Evolutionary conservation across 345 rosid species (phyloP), one percentile per base, ranked within the genome.

Genomic region (Corchorus capsularis): DNA sequence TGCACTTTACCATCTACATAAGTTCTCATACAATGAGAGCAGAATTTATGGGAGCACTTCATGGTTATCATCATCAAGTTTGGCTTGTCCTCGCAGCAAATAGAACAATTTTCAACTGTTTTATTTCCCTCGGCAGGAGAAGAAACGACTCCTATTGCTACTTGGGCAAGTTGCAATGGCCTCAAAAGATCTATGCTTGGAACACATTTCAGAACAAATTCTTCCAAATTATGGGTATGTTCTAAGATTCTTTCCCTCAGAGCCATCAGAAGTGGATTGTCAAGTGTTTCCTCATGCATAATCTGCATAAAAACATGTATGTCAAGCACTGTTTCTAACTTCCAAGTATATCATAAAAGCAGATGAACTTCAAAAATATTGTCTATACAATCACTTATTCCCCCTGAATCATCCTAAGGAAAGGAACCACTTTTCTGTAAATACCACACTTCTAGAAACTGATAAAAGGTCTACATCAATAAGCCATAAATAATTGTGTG

Each of bases 21-120:
- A 37, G 93, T 92, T 85, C 83, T 90, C 99, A 96, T 87, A 79
- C 99, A 96, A 71, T 87, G 97, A 19, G 99, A 93, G 77, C 99
- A 96, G 87, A 93, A 96, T 73, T 86, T 91, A 89, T 96, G 96
- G 62, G 89, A 88, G 79, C 99, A 96, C 79, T 92, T 90, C 90
- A 96, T 60, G 20, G 84, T 80, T 16, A 92, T 75, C 92, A 90
- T 93, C 99, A 96, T 96, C 22, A 86, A 77, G 4, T 83, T 72
- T n/a, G 84, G 86, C 80, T 85, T 94, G 79, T 90, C 97, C 86
- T 93, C 97, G 20, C 96, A 90, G 84, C 99, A 96, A 73, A 96
- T 89, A 35, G 94, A 85, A 78, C 97, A 96, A 80, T 80, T 89
- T 79, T 91, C 93, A 10, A 55, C 76, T 71, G 84, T 70, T 46